phyloP scores from a whole-genome alignment of 768 basidiomycete genomes.

The Crassisporium funariophilum region DNA sequence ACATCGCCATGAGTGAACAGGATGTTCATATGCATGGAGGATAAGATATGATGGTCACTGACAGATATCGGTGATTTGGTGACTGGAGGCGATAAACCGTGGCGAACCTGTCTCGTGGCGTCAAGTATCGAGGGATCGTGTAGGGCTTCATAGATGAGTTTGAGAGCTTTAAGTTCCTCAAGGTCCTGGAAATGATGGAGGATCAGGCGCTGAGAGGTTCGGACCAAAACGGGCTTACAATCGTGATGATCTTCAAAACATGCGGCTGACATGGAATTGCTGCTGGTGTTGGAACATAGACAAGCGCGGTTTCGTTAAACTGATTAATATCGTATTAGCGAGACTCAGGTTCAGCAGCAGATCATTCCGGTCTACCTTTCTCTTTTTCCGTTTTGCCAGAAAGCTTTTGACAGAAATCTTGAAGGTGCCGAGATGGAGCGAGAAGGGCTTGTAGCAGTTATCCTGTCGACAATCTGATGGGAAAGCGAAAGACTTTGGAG shows the following conservation, averaged over 20 bases:
- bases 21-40: constrained; percentile 6
- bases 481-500: no score
- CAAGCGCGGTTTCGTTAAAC: neutral
- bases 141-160: constrained; percentile 15
- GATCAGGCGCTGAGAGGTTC: neutral
- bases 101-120: constrained; percentile 11
- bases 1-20: constrained; percentile 9
- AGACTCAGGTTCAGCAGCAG: neutral
- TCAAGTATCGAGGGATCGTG: constrained; percentile 22
- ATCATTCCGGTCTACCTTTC: neutral
- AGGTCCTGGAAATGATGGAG: constrained; percentile 9
- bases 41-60: neutral
- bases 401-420: neutral
- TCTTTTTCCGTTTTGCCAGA: neutral
- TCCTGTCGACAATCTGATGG: no score
- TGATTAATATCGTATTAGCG: no score
- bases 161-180: constrained; percentile 7
- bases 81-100: constrained; percentile 6
- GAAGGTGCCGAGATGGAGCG: neutral
- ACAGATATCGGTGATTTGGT: neutral
- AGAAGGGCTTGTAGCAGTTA: no score
- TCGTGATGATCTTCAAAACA: neutral
- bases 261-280: neutral
- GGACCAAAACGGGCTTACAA: neutral
- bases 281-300: neutral